Evolutionary conservation across 164 flowering plant genomes (phyloP), one percentile per base, ranked within the genome.

Genomic region (Akebia trifoliata): DNA sequence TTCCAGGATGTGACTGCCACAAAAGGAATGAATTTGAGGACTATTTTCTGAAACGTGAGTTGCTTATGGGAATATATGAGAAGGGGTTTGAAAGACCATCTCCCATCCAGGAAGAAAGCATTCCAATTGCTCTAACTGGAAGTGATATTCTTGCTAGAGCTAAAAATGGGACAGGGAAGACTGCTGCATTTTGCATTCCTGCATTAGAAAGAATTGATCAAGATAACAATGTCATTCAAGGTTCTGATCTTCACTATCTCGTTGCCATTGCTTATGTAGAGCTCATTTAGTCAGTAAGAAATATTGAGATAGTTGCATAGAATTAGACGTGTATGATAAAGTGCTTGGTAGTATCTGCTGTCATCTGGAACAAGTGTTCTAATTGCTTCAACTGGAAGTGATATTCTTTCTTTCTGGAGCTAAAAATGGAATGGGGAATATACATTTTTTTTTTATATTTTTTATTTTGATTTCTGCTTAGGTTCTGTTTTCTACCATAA

Each of bases 71-170:
- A 53, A 93, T 93, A 59, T 93, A 85, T 72, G 99, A 93, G 81
- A 93, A 93, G 72, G 99, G 99, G 2, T 93, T 93, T 75, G 99
- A 93, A 69, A 85, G 85, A 56, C 99, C 99, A 43, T 93, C 99
- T 62, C 99, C 99, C 1, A 87, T 93, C 53, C 99, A 93, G 62
- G 99, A 93, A 81, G 99, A 93, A 76, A 93, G 99, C 67, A 93
- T 93, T 60, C 99, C 99, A 15, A 93, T 93, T 72, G 99, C 97
- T 55, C 72, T 93, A 54, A 93, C 99, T 64, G 99, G 99, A 31
- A 87, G 99, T 65, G 97, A 93, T 68, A 90, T 93, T 73, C 92
- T 93, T 74, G 99, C 99, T 28, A 75, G 99, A 74, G 99, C 99
- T 22, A 93, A 93, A 66, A 93, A 93, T 77, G 99, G 99, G 47